These are phyloP conservation scores for Cicer yamashitae DNA, from an alignment of 306 rosid species.

Conservation along the genomic window DNA sequence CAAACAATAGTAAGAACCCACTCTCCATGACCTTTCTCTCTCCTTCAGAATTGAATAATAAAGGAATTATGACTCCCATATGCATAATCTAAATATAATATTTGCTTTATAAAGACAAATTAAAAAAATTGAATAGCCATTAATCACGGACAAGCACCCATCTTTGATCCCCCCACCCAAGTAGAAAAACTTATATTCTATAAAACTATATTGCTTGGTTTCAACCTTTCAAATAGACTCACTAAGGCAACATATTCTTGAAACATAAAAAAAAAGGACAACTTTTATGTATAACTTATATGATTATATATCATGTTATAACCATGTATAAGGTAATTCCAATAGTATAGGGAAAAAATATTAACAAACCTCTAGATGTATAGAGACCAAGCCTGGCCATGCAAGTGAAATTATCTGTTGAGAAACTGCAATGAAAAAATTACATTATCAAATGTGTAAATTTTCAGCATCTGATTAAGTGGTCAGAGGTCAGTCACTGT, in stretches of 20 bases:
- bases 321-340: constrained; percentile 24
- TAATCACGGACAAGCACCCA: constrained; percentile 24
- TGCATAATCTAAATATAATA: constrained; percentile 18
- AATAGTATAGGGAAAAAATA: constrained; percentile 10
- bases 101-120: constrained; percentile 15
- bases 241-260: constrained; percentile 17
- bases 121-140: constrained; percentile 20
- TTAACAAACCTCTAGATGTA: constrained; percentile 76
- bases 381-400: constrained; percentile 88
- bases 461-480: constrained; percentile 17
- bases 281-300: constrained; percentile 12
- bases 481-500: constrained; percentile 3
- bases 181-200: constrained; percentile 7
- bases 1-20: constrained; percentile 24
- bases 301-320: constrained; percentile 23
- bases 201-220: constrained; percentile 25
- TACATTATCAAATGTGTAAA: constrained; percentile 21
- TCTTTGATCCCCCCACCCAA: constrained; percentile 13
- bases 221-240: background rate
- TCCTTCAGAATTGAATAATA: background rate
- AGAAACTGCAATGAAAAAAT: constrained; percentile 63
- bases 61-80: constrained; percentile 9
- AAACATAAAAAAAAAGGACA: constrained; percentile 1
- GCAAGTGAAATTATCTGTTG: constrained; percentile 72
- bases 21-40: constrained; percentile 20